phyloP scores from a whole-genome alignment of 495 filamentous ascomycete genomes.

The Annulohypoxylon bovei region DNA sequence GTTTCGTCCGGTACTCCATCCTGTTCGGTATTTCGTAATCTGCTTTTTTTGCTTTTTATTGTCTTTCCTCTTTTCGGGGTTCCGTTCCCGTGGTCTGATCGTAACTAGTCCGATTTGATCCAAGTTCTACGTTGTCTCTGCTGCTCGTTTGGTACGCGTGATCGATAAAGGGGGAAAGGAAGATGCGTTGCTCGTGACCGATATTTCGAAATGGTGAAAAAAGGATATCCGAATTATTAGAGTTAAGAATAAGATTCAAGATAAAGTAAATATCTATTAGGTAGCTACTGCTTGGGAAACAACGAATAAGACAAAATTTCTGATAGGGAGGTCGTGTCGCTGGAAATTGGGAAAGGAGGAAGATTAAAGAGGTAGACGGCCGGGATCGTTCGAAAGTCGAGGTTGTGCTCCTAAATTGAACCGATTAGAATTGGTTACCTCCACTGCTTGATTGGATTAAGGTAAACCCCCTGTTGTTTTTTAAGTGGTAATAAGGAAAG shows the following conservation, averaged over 20 bases:
- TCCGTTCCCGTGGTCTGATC: not conserved
- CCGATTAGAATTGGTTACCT: not conserved
- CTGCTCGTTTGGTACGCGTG: conserved; percentile 11
- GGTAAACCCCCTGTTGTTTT: conserved; percentile 5
- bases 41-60: conserved; percentile 1
- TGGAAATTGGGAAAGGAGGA: conserved; percentile 1
- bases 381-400: not conserved
- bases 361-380: not conserved
- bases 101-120: not conserved
- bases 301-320: not conserved
- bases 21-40: no score
- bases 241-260: not conserved
- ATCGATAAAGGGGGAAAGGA: not conserved
- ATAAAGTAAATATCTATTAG: no score
- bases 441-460: conserved; percentile 11
- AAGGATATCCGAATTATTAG: not conserved
- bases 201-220: not conserved
- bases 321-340: not conserved
- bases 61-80: conserved; percentile 4
- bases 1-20: conserved; percentile 44
- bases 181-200: not conserved
- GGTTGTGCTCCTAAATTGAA: not conserved
- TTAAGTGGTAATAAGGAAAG: not conserved
- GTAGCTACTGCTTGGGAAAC: not conserved
- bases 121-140: not conserved